Evolutionary conservation across 441 rosid genomes (phyloP).

Genomic region (Kokia cookei): DNA sequence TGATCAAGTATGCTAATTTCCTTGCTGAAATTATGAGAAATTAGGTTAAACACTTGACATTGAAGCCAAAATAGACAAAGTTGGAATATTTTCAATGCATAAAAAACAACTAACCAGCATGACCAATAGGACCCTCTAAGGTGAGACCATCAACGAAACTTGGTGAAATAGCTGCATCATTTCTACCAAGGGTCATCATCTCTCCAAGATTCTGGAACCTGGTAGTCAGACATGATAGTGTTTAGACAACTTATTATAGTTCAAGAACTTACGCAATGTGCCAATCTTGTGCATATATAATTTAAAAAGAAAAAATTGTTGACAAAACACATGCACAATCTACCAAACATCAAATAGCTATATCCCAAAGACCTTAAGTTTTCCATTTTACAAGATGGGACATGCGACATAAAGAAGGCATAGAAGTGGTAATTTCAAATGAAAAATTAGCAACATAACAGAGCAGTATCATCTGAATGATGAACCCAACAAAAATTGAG

Average conservation of each 20-base stretch:
- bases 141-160: slow-evolving; percentile 88
- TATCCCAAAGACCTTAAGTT: neutral
- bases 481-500: neutral
- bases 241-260: neutral
- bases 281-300: neutral
- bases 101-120: slow-evolving; percentile 44
- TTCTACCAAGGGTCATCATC: slow-evolving; percentile 92
- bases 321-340: neutral
- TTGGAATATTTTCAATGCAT: neutral
- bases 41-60: neutral
- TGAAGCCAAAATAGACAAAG: neutral
- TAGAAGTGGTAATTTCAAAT: neutral
- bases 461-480: neutral
- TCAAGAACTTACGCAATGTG: neutral
- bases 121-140: slow-evolving; percentile 85
- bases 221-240: slow-evolving; percentile 1
- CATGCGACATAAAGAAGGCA: neutral
- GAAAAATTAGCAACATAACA: neutral
- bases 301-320: neutral
- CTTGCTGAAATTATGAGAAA: slow-evolving; percentile 43
- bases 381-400: neutral
- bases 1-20: slow-evolving; percentile 73
- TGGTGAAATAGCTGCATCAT: slow-evolving; percentile 80
- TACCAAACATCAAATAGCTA: neutral
- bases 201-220: slow-evolving; percentile 95